Conservation (phyloP, 2,329 filamentous ascomycete genomes). For the Arthrobotrys pseudoclavata region DNA sequence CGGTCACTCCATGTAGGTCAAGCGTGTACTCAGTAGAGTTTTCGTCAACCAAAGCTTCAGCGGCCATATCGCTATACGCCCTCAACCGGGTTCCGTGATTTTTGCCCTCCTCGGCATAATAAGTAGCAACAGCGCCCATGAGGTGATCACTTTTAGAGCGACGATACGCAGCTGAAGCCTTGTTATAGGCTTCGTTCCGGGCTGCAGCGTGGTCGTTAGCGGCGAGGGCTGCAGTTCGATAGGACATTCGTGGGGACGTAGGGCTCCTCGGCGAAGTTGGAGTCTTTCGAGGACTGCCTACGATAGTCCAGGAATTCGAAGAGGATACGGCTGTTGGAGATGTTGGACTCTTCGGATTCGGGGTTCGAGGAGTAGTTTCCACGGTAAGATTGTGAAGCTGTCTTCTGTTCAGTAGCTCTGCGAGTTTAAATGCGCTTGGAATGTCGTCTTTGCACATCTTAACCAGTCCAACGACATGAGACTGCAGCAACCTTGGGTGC, state of each 20-base stretch:
- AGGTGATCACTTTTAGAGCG: conserved; percentile 61
- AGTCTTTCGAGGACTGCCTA: conserved; percentile 26
- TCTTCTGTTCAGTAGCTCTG: conserved; percentile 60
- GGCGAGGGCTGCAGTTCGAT: conserved; percentile 28
- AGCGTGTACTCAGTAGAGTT: conserved; percentile 60
- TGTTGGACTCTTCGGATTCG: conserved; percentile 1
- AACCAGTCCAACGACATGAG: conserved; percentile 60
- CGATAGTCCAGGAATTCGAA: conserved; percentile 30
- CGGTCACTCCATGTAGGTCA: conserved; percentile 62
- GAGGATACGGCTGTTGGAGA: conserved; percentile 30
- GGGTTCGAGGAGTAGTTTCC: neutral
- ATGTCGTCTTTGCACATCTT: conserved; percentile 62
- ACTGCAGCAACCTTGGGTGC: conserved; percentile 34
- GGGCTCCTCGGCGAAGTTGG: conserved; percentile 56
- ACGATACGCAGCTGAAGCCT: conserved; percentile 62
- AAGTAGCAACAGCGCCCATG: conserved; percentile 63
- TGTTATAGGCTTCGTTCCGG: conserved; percentile 62
- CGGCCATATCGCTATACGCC: conserved; percentile 58
- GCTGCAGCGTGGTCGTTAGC: conserved; percentile 49
- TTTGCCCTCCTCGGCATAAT: conserved; percentile 62
- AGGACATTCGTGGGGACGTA: conserved; percentile 42
- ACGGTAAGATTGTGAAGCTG: conserved; percentile 46
- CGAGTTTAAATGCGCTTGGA: conserved; percentile 61
- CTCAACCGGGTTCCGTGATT: conserved; percentile 55
- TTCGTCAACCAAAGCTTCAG: conserved; percentile 58